Percentiles rank a stretch among this genome's conserved stretches.
Evolutionary conservation across 2,329 filamentous ascomycete species (phyloP).

Genomic region (Hypoxylon sp.): DNA sequence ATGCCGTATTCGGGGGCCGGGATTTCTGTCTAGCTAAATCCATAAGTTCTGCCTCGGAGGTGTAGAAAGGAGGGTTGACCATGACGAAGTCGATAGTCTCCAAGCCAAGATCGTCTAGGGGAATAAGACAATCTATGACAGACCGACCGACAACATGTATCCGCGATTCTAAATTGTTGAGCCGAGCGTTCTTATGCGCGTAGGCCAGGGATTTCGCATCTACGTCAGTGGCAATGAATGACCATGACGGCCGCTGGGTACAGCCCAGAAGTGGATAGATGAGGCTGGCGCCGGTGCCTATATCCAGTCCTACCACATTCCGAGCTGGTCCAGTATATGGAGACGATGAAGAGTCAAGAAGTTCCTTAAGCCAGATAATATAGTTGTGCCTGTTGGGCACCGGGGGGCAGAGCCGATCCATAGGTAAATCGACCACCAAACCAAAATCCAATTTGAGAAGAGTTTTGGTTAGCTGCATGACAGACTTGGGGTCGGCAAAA

Average conservation of each 20-base stretch:
- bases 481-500: constrained; percentile 82
- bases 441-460: constrained; percentile 83
- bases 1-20: constrained; percentile 77
- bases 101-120: constrained; percentile 68
- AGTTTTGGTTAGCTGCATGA: constrained; percentile 86
- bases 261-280: constrained; percentile 92
- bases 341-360: constrained; percentile 80
- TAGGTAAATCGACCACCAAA: constrained; percentile 78
- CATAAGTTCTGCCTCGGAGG: constrained; percentile 78
- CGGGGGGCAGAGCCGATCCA: constrained; percentile 87
- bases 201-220: constrained; percentile 78
- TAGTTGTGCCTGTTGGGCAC: constrained; percentile 88
- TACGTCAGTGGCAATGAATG: constrained; percentile 83
- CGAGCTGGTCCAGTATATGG: constrained; percentile 57
- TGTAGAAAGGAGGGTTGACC: constrained; percentile 96
- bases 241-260: constrained; percentile 76
- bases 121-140: constrained; percentile 71
- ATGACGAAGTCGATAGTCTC: constrained; percentile 82
- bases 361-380: constrained; percentile 86
- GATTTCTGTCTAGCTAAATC: constrained; percentile 76
- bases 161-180: constrained; percentile 75
- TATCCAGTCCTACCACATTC: constrained; percentile 80
- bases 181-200: constrained; percentile 76
- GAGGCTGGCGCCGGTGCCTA: constrained; percentile 91
- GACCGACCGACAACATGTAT: constrained; percentile 75